phyloP scores from a whole-genome alignment of 1,139 yeast species.

The Keqinozyma sinolaborantium region DNA sequence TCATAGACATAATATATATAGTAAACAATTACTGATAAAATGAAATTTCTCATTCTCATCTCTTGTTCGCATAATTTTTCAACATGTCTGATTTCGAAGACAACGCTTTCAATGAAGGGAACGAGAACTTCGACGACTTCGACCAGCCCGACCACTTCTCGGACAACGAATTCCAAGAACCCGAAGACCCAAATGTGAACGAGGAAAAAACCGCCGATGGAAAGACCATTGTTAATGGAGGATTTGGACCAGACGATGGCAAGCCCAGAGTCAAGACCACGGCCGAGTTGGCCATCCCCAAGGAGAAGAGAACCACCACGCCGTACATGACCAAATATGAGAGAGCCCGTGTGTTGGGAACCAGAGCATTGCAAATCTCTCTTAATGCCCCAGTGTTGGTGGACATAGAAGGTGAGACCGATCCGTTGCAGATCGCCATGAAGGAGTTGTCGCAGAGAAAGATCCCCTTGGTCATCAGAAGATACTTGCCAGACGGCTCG shows the following conservation, averaged over 20 bases:
- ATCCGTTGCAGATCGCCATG: slow-evolving; percentile 97
- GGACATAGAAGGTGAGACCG: slow-evolving; percentile 98
- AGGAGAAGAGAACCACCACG: slow-evolving; percentile 85
- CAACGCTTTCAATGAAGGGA: slow-evolving; percentile 69
- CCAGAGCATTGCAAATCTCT: slow-evolving; percentile 93
- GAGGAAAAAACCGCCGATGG: slow-evolving; percentile 72
- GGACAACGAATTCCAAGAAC: slow-evolving; percentile 54
- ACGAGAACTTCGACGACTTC: slow-evolving; percentile 76
- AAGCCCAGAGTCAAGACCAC: slow-evolving; percentile 59
- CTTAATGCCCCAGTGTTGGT: slow-evolving; percentile 98
- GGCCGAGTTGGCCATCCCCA: slow-evolving; percentile 84
- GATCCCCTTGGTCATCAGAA: slow-evolving; percentile 90
- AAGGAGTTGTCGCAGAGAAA: slow-evolving; percentile 93
- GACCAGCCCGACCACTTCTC: slow-evolving; percentile 76
- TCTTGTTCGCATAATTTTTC: slow-evolving; percentile 4
- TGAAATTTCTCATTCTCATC: slow-evolving; percentile 1
- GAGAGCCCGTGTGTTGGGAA: slow-evolving; percentile 93
- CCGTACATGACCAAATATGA: slow-evolving; percentile 99
- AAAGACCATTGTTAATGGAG: slow-evolving; percentile 65
- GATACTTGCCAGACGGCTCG: slow-evolving; percentile 95
- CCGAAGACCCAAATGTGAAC: slow-evolving; percentile 30
- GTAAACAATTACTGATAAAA: slow-evolving; percentile 3
- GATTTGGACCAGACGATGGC: slow-evolving; percentile 55
- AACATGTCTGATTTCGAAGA: slow-evolving; percentile 50
- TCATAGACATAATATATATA: slow-evolving; percentile 1